Conservation (phyloP, 2,329 filamentous ascomycete species). For the Botryotinia narcissicola region DNA sequence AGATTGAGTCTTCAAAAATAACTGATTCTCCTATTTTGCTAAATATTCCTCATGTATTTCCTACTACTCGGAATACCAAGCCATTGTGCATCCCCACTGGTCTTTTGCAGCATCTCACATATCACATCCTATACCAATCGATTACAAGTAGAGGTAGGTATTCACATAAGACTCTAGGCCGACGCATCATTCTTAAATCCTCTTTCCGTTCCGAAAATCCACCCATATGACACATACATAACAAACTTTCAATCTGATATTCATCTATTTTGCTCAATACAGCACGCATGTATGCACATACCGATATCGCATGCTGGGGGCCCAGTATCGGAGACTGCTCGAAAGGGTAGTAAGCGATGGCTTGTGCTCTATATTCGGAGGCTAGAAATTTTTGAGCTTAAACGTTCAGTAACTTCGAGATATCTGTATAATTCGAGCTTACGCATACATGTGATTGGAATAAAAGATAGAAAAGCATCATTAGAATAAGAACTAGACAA, state of each 20-base stretch:
- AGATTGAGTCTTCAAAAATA: too few relatives aligned
- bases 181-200: not conserved
- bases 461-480: not conserved
- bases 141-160: not conserved
- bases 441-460: not conserved
- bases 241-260: not conserved
- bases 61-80: not conserved
- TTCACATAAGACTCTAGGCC: not conserved
- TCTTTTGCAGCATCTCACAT: not conserved
- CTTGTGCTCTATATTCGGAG: not conserved
- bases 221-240: not conserved
- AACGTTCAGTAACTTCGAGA: not conserved
- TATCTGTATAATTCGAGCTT: not conserved
- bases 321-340: not conserved
- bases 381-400: not conserved
- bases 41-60: not conserved
- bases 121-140: not conserved
- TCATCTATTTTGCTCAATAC: not conserved
- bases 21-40: not conserved
- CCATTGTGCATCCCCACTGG: not conserved
- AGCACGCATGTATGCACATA: not conserved
- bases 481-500: not conserved
- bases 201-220: too few relatives aligned
- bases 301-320: not conserved
- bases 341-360: not conserved